Conservation (phyloP, 1,284 basidiomycete species). For the Erythrobasidium hasegawianum region DNA sequence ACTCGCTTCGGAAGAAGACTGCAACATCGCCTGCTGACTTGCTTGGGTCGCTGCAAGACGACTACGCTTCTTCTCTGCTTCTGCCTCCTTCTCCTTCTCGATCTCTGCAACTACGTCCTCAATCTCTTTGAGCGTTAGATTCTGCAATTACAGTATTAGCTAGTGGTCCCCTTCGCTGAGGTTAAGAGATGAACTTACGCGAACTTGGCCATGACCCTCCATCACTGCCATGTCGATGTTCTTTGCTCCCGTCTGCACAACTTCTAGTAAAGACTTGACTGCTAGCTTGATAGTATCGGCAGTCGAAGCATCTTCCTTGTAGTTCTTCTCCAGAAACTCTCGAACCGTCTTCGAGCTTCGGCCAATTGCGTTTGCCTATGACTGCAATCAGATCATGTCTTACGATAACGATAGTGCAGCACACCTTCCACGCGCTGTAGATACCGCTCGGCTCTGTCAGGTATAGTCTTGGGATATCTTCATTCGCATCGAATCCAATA, state of each 20-base stretch:
- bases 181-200: conserved; percentile 58
- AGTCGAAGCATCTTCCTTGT: conserved; percentile 80
- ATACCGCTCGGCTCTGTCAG: conserved; percentile 98
- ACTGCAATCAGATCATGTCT: too few relatives aligned
- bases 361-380: conserved; percentile 94
- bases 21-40: conserved; percentile 74
- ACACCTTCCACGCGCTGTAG: conserved; percentile 96
- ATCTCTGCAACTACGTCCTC: conserved; percentile 86
- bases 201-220: conserved; percentile 85
- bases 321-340: conserved; percentile 98
- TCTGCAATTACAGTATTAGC: conserved; percentile 54
- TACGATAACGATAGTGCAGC: conserved; percentile 45
- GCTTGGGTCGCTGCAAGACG: conserved; percentile 73
- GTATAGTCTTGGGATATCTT: conserved; percentile 81
- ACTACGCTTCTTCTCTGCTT: conserved; percentile 79
- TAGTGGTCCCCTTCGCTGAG: conserved; percentile 6
- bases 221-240: conserved; percentile 98
- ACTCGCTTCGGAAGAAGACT: not conserved
- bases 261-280: conserved; percentile 91
- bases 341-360: conserved; percentile 97
- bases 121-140: conserved; percentile 77
- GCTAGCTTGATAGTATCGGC: conserved; percentile 93
- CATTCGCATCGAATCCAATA: conserved; percentile 94
- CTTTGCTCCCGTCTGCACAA: conserved; percentile 98
- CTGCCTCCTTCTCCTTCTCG: conserved; percentile 93